phyloP scores from a whole-genome alignment of 164 flowering plant genomes.

The Aristolochia contorta region DNA sequence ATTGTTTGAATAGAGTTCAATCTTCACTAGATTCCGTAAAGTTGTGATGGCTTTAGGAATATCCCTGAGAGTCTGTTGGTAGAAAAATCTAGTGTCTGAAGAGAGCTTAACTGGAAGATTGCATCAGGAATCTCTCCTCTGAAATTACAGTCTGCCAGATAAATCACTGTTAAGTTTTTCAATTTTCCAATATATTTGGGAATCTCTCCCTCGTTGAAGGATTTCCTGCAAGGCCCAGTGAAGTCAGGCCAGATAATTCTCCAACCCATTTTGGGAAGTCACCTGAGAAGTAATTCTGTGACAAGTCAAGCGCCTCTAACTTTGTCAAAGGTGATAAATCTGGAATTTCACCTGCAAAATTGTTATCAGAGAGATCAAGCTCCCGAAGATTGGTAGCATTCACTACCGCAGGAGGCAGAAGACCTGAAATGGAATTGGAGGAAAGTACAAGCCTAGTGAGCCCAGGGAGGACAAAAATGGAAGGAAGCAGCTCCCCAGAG shows the following conservation, averaged over 20 bases:
- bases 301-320: conserved; percentile 54
- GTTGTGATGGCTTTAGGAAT: conserved; percentile 46
- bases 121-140: conserved; percentile 65
- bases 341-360: conserved; percentile 45
- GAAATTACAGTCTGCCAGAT: conserved; percentile 31
- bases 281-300: conserved; percentile 54
- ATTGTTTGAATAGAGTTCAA: conserved; percentile 60
- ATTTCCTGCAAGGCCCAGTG: conserved; percentile 45
- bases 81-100: conserved; percentile 53
- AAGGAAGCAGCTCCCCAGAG: conserved; percentile 55
- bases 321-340: conserved; percentile 48
- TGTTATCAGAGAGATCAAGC: conserved; percentile 51
- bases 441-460: conserved; percentile 35
- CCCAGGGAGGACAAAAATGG: conserved; percentile 33
- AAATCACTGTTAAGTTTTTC: conserved; percentile 59
- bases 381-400: conserved; percentile 39
- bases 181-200: conserved; percentile 59
- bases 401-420: conserved; percentile 34
- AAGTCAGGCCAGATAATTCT: conserved; percentile 31
- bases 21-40: conserved; percentile 44
- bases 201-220: conserved; percentile 42
- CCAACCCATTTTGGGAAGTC: conserved; percentile 66
- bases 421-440: conserved; percentile 44
- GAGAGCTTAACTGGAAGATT: conserved; percentile 36
- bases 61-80: conserved; percentile 57